Evolutionary conservation across 1,284 basidiomycete species (phyloP), one percentile per base, ranked within the genome.

Genomic region (Rhizoctonia solani): DNA sequence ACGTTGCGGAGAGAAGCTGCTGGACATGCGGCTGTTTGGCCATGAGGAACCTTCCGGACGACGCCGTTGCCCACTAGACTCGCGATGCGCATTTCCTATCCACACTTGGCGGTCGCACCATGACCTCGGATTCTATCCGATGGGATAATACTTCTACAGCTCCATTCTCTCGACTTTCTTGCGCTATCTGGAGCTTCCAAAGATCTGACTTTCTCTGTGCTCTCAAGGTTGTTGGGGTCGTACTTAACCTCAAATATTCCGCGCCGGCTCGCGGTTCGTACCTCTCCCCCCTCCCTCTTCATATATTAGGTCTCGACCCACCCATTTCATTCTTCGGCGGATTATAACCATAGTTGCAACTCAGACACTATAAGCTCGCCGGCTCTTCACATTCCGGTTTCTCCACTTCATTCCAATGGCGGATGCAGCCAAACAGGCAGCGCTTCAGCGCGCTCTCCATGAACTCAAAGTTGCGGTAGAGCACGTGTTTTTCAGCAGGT

Each of bases 131-230:
- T 34, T 21, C 32, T n/a, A 37, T 27, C 23, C 34, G n/a, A n/a
- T 52, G 59, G 59, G 16, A 65, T 34, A 65, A 65, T 23, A 25
- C 53, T 65, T 23, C 29, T 42, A n/a, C n/a, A n/a, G n/a, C 59
- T 39, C 13, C 49, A 30, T 25, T 44, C 30, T 34, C 39, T 65
- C 50, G n/a, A 30, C 41, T 19, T 41, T 34, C 54, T 30, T 23
- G 37, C 37, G n/a, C 34, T 23, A 50, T 27, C 32, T 37, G n/a
- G 23, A 8, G 47, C 59, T 65, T 61, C 58, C 27, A 34, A 32
- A n/a, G 59, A 65, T 44, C 58, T 65, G 44, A 25, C 59, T 65
- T 61, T 47, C 39, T 61, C 30, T 44, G 46, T 47, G 58, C 41
- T 16, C 13, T 44, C 55, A 44, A 29, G 23, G 14, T 41, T 47